phyloP scores from a whole-genome alignment of 164 flowering plant genomes.

The Nelumbo lutea region DNA sequence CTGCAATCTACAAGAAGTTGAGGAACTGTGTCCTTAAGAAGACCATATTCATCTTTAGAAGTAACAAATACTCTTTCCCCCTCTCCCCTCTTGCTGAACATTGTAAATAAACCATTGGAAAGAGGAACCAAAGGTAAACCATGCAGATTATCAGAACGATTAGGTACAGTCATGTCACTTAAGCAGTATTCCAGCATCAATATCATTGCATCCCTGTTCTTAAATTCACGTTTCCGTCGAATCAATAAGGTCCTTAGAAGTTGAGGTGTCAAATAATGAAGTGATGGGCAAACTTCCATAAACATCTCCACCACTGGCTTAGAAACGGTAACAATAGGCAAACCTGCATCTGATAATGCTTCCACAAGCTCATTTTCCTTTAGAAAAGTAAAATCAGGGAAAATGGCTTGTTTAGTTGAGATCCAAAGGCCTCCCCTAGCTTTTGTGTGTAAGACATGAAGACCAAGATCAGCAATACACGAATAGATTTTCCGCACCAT shows the following conservation, averaged over 20 bases:
- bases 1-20: slow-evolving; percentile 58
- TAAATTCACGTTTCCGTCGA: slow-evolving; percentile 71
- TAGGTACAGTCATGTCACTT: slow-evolving; percentile 48
- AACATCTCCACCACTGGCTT: slow-evolving; percentile 57
- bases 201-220: slow-evolving; percentile 57
- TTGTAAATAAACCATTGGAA: slow-evolving; percentile 68
- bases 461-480: slow-evolving; percentile 54
- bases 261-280: slow-evolving; percentile 74
- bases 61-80: slow-evolving; percentile 73
- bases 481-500: slow-evolving; percentile 66
- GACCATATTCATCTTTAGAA: slow-evolving; percentile 61
- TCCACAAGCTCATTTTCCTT: slow-evolving; percentile 60
- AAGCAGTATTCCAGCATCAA: slow-evolving; percentile 85
- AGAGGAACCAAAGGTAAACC: slow-evolving; percentile 89
- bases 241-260: slow-evolving; percentile 68
- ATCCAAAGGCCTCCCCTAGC: slow-evolving; percentile 97
- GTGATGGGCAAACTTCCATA: slow-evolving; percentile 59
- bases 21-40: slow-evolving; percentile 73
- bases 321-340: slow-evolving; percentile 64
- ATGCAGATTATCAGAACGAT: slow-evolving; percentile 37
- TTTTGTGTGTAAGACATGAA: slow-evolving; percentile 71
- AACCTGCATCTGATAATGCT: slow-evolving; percentile 74
- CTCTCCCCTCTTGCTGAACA: slow-evolving; percentile 53
- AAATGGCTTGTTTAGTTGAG: slow-evolving; percentile 78
- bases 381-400: slow-evolving; percentile 76